A percentile compares a stretch with the other conserved stretches of the same genome.
Conservation (phyloP, 2,329 filamentous ascomycete species). For the Exophiala bonariae region DNA sequence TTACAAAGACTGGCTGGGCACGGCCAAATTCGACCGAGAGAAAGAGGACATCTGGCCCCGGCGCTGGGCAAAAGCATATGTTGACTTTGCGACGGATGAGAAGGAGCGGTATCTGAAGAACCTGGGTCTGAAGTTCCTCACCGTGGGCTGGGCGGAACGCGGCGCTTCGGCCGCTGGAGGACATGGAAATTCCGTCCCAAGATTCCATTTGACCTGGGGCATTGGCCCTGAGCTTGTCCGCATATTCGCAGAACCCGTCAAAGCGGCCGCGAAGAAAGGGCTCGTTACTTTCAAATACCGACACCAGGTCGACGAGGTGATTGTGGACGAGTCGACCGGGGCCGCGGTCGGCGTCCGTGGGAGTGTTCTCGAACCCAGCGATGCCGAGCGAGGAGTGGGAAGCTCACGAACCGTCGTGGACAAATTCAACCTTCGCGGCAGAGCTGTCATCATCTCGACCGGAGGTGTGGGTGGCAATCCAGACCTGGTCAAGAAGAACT, state of each 20-base stretch:
- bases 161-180: conserved; percentile 57
- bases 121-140: conserved; percentile 54
- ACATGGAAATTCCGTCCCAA: conserved; percentile 62
- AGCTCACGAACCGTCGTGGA: conserved; percentile 48
- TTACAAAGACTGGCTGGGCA: conserved; percentile 59
- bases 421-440: conserved; percentile 55
- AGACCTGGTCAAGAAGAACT: conserved; percentile 59
- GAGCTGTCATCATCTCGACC: conserved; percentile 56
- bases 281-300: conserved; percentile 57
- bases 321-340: conserved; percentile 53
- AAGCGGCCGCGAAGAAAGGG: conserved; percentile 53
- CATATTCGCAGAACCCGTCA: conserved; percentile 58
- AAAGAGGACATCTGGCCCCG: conserved; percentile 56
- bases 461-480: conserved; percentile 64
- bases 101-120: conserved; percentile 60
- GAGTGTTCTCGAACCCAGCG: conserved; percentile 53
- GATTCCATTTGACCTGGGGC: conserved; percentile 65
- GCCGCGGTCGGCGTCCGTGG: conserved; percentile 56
- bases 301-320: conserved; percentile 58
- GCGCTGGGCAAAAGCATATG: conserved; percentile 64
- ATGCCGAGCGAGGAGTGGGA: conserved; percentile 53
- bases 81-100: conserved; percentile 60
- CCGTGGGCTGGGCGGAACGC: conserved; percentile 63
- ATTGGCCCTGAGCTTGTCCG: conserved; percentile 61
- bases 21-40: conserved; percentile 59